Evolutionary conservation across 202 grass and related monocot species (phyloP), one percentile per base, ranked within the genome.

Genomic region (Carex arenaria): DNA sequence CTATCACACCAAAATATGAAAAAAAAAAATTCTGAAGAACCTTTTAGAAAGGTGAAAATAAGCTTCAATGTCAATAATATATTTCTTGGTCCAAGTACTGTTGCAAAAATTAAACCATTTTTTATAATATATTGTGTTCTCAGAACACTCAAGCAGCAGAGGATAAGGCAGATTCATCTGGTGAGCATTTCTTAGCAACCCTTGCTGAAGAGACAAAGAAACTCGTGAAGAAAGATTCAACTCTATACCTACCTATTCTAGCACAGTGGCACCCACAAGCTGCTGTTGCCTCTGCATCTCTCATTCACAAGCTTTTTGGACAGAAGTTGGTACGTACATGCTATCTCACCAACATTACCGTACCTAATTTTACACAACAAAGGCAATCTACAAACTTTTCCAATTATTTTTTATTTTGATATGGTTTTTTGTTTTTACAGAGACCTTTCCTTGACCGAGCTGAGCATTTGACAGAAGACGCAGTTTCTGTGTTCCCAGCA

Each of bases 381-480:
- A 87, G 23, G 47, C 26, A 57, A 68, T 67, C 31, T 31, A 47
- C 6, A n/a, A 45, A 17, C 7, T 77, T 81, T 36, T 49, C 13
- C 12, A 69, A 64, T 72, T 81, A 17, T 80, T 71, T 10, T 61
- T 36, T 81, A 10, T 70, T 31, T 11, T 63, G 19, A 64, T 70
- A 2, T 80, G 76, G 4, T 65, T 56, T 53, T 53, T 47, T 88
- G 20, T 81, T 87, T 67, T 91, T 61, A 5, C 89, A 98, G 96
- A 92, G 79, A 90, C 93, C 96, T 64, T 99, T 95, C 82, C 87
- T 99, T 90, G 93, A 95, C 84, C 88, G 84, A 67, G 78, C 89
- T 65, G 93, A 99, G 81, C 96, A 99, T 86, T 87, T 99, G 83
- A 99, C 96, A 7, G 96, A 99, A 86, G 96, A 99, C 19, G 96